Evolutionary conservation across 257 asterid genomes (phyloP).

Genomic region (Paraleonurus japonicus): DNA sequence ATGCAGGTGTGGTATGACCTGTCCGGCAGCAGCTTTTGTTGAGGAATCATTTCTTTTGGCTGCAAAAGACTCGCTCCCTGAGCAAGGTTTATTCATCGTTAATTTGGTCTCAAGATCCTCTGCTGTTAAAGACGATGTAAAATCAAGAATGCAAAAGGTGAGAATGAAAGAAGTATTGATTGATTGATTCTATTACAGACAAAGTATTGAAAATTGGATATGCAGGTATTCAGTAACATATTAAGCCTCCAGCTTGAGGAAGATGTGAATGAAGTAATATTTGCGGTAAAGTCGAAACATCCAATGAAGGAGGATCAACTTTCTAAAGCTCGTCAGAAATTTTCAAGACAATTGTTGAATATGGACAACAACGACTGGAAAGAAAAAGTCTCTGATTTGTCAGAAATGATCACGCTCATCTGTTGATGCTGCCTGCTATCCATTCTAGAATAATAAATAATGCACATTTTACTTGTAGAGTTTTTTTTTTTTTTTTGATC

Average conservation of each 20-base stretch:
- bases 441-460: too few relatives aligned
- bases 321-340: conserved; percentile 42
- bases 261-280: conserved; percentile 81
- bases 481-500: too few relatives aligned
- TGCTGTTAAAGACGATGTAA: conserved; percentile 53
- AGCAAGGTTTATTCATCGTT: conserved; percentile 70
- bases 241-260: conserved; percentile 71
- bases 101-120: conserved; percentile 91
- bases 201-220: too few relatives aligned
- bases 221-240: conserved; percentile 71
- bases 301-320: conserved; percentile 41
- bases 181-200: too few relatives aligned
- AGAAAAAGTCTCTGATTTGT: conserved; percentile 39
- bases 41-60: conserved; percentile 72
- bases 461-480: too few relatives aligned
- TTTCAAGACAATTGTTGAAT: conserved; percentile 34
- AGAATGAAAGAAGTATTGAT: too few relatives aligned
- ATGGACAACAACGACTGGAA: conserved; percentile 40
- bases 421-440: too few relatives aligned
- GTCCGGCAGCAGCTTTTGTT: conserved; percentile 78
- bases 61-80: conserved; percentile 66
- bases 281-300: conserved; percentile 58
- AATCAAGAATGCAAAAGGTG: conserved; percentile 67
- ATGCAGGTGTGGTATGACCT: conserved; percentile 84
- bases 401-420: conserved; percentile 48